A percentile compares a stretch with the other conserved stretches of the same genome.
phyloP scores from a whole-genome alignment of 108 stramenopile genomes.

The Skeletonema marinoi region DNA sequence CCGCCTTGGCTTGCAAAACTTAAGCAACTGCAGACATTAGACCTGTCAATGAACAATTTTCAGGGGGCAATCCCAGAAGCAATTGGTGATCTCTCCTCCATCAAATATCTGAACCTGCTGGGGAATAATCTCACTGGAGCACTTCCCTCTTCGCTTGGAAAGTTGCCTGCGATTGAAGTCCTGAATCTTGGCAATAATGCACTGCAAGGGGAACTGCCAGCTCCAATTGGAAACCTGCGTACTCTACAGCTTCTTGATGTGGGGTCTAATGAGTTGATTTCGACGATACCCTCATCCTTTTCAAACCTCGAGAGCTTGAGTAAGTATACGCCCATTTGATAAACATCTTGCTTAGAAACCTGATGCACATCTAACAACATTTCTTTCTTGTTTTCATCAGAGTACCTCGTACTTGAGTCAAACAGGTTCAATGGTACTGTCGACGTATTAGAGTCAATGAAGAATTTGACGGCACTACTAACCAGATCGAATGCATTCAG shows the following conservation, averaged over 20 bases:
- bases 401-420: too few species aligned
- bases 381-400: too few species aligned
- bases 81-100: neutral
- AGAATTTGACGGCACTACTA: too few species aligned
- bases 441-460: too few species aligned
- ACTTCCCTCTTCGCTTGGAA: slow-evolving; percentile 5
- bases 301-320: neutral
- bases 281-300: slow-evolving; percentile 1
- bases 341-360: too few species aligned
- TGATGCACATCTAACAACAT: too few species aligned
- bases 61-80: neutral
- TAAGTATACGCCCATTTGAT: too few species aligned
- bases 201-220: slow-evolving; percentile 4
- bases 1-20: neutral
- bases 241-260: neutral
- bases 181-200: neutral
- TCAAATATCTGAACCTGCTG: slow-evolving; percentile 5
- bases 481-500: too few species aligned
- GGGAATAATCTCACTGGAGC: slow-evolving; percentile 9
- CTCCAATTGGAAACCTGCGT: neutral
- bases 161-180: neutral
- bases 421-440: too few species aligned
- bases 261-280: slow-evolving; percentile 6
- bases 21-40: neutral
- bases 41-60: neutral